phyloP scores from a whole-genome alignment of 768 basidiomycete genomes.

The Boletus rubescentipes region DNA sequence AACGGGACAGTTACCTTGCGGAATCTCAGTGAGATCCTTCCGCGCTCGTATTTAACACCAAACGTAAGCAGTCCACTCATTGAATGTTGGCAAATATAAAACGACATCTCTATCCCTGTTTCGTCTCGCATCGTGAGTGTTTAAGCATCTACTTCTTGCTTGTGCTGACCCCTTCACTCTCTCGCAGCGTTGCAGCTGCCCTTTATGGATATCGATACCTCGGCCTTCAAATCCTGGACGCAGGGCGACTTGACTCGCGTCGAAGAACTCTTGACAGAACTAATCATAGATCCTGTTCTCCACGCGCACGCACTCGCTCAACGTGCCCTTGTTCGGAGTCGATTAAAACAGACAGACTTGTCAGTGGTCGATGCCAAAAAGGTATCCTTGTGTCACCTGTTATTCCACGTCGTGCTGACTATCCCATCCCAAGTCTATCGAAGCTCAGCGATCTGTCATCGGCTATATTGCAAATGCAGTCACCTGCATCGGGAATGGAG shows the following conservation, averaged over 20 bases:
- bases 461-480: slow-evolving; percentile 12
- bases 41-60: not conserved
- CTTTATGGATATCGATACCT: not conserved
- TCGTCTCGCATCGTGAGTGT: not conserved
- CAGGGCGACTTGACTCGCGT: not conserved
- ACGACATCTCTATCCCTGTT: too few species aligned
- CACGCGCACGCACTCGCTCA: not conserved
- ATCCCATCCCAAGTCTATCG: not conserved
- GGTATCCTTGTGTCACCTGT: not conserved
- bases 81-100: too few species aligned
- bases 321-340: not conserved
- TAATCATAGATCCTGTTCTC: not conserved
- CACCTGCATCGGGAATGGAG: not conserved
- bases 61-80: not conserved
- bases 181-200: not conserved
- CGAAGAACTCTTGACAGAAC: not conserved
- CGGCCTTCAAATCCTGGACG: not conserved
- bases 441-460: slow-evolving; percentile 5
- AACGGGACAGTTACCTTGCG: not conserved
- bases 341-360: not conserved
- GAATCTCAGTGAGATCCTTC: not conserved
- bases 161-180: not conserved
- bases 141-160: rapidly evolving
- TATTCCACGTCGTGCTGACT: not conserved
- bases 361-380: slow-evolving; percentile 7